A percentile compares a stretch with the other conserved stretches of the same genome.
phyloP scores from a whole-genome alignment of 805 yeast species.

The Wickerhamiella spandovensis region DNA sequence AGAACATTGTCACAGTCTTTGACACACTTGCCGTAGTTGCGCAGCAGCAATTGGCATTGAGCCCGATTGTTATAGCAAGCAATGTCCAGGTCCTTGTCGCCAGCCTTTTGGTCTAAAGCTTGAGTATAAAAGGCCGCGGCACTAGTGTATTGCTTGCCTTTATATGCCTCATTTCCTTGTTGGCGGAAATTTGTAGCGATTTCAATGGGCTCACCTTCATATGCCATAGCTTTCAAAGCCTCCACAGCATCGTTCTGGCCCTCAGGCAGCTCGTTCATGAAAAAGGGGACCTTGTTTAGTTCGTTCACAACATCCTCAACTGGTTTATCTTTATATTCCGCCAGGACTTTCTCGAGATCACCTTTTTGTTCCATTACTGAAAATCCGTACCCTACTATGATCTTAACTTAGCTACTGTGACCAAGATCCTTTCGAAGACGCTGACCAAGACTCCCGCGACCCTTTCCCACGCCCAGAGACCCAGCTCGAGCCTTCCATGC shows the following conservation, averaged over 20 bases:
- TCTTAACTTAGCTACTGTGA: too few species aligned
- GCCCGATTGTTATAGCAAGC: constrained; percentile 73
- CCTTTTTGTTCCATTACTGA: constrained; percentile 9
- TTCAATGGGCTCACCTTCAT: constrained; percentile 92
- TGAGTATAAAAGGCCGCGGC: constrained; percentile 72
- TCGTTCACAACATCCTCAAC: constrained; percentile 67
- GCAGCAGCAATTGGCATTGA: constrained; percentile 76
- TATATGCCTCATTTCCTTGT: constrained; percentile 85
- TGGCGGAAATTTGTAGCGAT: constrained; percentile 77
- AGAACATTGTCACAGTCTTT: constrained; percentile 72
- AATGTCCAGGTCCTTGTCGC: constrained; percentile 21
- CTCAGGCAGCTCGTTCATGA: constrained; percentile 78
- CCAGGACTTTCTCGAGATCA: constrained; percentile 14
- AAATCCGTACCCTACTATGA: too few species aligned
- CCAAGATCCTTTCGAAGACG: too few species aligned
- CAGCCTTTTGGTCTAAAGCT: constrained; percentile 62
- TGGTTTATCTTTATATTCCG: constrained; percentile 36
- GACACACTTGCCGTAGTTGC: constrained; percentile 74
- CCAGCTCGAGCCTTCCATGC: too few species aligned
- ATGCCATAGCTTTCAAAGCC: constrained; percentile 81
- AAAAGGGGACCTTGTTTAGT: constrained; percentile 75
- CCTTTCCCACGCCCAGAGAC: too few species aligned
- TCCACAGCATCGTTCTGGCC: constrained; percentile 50
- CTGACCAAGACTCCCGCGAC: too few species aligned
- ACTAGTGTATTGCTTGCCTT: constrained; percentile 51